Evolutionary conservation across 495 filamentous ascomycete genomes (phyloP).

Genomic region (Tuber aestivum): DNA sequence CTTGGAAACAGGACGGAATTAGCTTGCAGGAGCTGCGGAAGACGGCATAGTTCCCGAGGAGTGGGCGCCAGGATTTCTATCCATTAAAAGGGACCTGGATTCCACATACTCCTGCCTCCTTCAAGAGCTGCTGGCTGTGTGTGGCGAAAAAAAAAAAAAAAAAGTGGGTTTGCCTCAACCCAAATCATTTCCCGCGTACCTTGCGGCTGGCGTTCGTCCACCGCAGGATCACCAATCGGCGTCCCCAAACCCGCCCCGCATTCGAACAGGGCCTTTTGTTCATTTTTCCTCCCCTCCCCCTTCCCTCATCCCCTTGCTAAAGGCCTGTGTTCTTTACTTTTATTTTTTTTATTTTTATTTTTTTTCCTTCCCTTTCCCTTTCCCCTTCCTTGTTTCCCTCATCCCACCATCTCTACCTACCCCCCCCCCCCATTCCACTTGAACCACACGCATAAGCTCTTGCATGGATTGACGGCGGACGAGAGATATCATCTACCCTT

Average conservation of each 20-base stretch:
- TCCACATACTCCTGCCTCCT: slow-evolving; percentile 26
- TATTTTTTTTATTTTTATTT: slow-evolving; percentile 18
- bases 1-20: slow-evolving; percentile 1
- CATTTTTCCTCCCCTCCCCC: neutral
- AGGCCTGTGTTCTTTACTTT: slow-evolving; percentile 1
- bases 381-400: slow-evolving; percentile 18
- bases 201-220: slow-evolving; percentile 14
- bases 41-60: slow-evolving; percentile 32
- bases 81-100: slow-evolving; percentile 33
- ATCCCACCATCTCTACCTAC: slow-evolving; percentile 3
- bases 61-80: slow-evolving; percentile 29
- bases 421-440: too few species aligned
- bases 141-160: too few species aligned
- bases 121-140: slow-evolving; percentile 17
- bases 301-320: neutral
- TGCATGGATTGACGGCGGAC: slow-evolving; percentile 26
- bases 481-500: slow-evolving; percentile 3
- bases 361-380: slow-evolving; percentile 10
- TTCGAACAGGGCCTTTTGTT: neutral
- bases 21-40: slow-evolving; percentile 18
- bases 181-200: slow-evolving; percentile 23
- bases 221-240: slow-evolving; percentile 1
- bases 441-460: slow-evolving; percentile 21
- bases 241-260: neutral
- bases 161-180: slow-evolving; percentile 17